phyloP scores from a whole-genome alignment of 441 rosid genomes.

The Populus trichocarpa region DNA sequence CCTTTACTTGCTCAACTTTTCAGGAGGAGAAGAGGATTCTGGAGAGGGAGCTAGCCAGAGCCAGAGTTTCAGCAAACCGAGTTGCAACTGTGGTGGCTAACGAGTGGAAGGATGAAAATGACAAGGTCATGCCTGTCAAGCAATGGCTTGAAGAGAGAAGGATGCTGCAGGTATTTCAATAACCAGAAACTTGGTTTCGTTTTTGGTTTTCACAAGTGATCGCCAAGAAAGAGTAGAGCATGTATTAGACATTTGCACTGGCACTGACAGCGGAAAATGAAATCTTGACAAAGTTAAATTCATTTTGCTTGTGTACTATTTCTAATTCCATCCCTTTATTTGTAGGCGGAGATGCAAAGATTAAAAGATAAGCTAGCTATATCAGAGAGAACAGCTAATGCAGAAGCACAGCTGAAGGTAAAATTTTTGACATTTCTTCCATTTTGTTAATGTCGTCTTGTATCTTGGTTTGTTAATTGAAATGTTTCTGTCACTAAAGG shows the following conservation, averaged over 20 bases:
- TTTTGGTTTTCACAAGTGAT: neutral
- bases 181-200: neutral
- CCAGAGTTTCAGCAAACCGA: conserved; percentile 70
- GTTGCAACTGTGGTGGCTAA: conserved; percentile 87
- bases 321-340: neutral
- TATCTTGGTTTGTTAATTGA: neutral
- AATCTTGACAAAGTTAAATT: neutral
- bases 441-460: neutral
- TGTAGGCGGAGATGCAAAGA: conserved; percentile 85
- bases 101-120: conserved; percentile 94
- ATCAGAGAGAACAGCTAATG: conserved; percentile 83
- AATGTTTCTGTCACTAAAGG: conserved; percentile 38
- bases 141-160: conserved; percentile 92
- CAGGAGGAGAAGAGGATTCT: conserved; percentile 89
- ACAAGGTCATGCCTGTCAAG: conserved; percentile 87
- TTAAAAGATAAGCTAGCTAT: conserved; percentile 69
- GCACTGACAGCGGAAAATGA: neutral
- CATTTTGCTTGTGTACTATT: neutral
- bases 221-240: neutral
- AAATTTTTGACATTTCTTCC: conserved; percentile 1
- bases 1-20: conserved; percentile 2
- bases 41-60: conserved; percentile 90
- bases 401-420: conserved; percentile 90
- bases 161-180: conserved; percentile 61
- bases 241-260: neutral